Base-by-base conservation (phyloP, 805 yeast genomes). In the Candida loeiensis region DNA sequence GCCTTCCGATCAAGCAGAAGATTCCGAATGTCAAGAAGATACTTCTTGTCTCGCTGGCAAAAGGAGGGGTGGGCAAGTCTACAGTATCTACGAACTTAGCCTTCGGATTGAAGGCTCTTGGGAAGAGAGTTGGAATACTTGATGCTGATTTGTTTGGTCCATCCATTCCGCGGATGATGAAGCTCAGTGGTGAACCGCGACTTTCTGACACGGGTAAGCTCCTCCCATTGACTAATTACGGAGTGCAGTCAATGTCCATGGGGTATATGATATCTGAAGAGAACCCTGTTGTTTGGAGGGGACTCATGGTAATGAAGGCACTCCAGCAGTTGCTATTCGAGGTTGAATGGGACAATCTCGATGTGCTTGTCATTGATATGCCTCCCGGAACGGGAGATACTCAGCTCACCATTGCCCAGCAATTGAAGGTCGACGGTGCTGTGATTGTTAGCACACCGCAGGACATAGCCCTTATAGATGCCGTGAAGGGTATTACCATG, bases 371-470 rank as follows among this genome's bases (percentile, higher is more conserved):
- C 1, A 66, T 87, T 8, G 95, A 87, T 51, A 75, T 87, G 85
- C 95, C 95, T 0, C 95, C 95, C 0, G 95, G 95, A 2, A 87
- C 95, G 0, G 95, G 95, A 14, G 95, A 87, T 55, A 81, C 85
- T 0, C 95, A 87, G 53, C 67, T 87, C 40, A 83, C 95, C 0
- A 69, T 87, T n/a, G 80, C 88, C 19, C 95, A 87, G 58, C 83
- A 80, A 50, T 57, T 84, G n/a, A 71, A 73, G 34, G 76, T 87
- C 0, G 84, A 80, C 50, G 95, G 95, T 0, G 87, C 95, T 0
- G 74, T 87, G 1, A 77, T 87, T 27, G 95, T 87, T 1, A 79
- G 89, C 0, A 87, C 95, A 0, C 91, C 95, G 0, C 95, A 87
- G 56, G 95, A 87, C 47, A 76, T 87, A 29, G 95, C 95, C 0